A percentile compares a stretch with the other conserved stretches of the same genome.
Evolutionary conservation across 2,329 filamentous ascomycete species (phyloP).

Genomic region (Periconia sp.): DNA sequence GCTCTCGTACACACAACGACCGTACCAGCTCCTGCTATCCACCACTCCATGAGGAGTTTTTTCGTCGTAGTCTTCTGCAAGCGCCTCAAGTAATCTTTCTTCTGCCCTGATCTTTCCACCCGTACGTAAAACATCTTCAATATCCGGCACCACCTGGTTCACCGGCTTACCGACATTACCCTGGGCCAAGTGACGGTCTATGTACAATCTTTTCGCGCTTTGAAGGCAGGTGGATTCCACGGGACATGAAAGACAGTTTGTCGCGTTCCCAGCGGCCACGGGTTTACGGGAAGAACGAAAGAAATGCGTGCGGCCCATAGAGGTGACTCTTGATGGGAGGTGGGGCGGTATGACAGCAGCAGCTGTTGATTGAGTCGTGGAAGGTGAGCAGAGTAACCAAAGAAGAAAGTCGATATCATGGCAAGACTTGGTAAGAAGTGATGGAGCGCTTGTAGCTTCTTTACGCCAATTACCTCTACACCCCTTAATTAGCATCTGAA

Average conservation of each 20-base stretch:
- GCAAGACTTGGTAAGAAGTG: conserved; percentile 89
- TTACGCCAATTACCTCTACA: conserved; percentile 83
- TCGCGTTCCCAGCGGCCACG: conserved; percentile 68
- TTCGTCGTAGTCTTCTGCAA: conserved; percentile 60
- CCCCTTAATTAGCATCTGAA: not conserved
- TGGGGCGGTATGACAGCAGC: conserved; percentile 58
- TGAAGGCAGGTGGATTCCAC: conserved; percentile 76
- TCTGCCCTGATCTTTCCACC: conserved; percentile 53
- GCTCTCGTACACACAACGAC: conserved; percentile 89
- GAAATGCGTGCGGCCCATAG: conserved; percentile 73
- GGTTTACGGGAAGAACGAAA: conserved; percentile 80
- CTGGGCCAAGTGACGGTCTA: conserved; percentile 66
- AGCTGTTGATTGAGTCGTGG: conserved; percentile 31
- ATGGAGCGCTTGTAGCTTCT: conserved; percentile 72
- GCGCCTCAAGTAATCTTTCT: conserved; percentile 49
- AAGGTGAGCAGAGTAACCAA: conserved; percentile 83
- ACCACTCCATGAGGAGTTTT: conserved; percentile 54
- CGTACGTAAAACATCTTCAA: conserved; percentile 68
- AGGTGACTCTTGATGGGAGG: conserved; percentile 72
- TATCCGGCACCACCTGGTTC: conserved; percentile 85
- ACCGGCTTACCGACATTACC: conserved; percentile 79
- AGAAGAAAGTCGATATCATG: conserved; percentile 92
- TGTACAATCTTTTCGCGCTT: conserved; percentile 80
- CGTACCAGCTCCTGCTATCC: conserved; percentile 68
- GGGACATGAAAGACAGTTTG: conserved; percentile 82